Base-by-base conservation (phyloP, 805 yeast genomes). In the Ogataea minuta region DNA sequence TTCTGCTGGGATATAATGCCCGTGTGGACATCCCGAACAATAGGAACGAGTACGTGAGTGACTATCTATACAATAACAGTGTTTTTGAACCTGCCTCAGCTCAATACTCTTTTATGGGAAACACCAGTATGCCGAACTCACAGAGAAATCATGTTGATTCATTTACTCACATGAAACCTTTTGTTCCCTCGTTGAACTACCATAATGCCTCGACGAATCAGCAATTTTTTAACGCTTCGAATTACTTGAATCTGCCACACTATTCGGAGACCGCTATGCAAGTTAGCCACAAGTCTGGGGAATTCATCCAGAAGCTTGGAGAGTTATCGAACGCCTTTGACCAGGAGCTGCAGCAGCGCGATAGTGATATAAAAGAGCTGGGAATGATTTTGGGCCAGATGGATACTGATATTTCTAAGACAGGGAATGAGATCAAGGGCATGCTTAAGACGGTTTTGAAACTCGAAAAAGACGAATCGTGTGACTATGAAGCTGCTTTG, bases 191-290 rank as follows among this genome's bases (percentile, higher is more conserved):
- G n/a, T 31, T 49, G 13, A 41, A 41, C 29, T 45, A 41, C 19
- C 51, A 48, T 17, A 43, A 43, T 23, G 40, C 50, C 8, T 34
- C 43, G 4, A 16, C 40, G 14, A 40, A 31, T 25, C 53, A 51
- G 26, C 39, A 53, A 11, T 20, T 44, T n/a, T 19, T 47, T 24
- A 51, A 50, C 39, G 49, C 47, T 7, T 45, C 51, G 2, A 48
- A 45, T 25, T 53, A 47, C 25, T 37, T 56, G 20, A 43, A 54
- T 5, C 56, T 53, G 8, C 74, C 76, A 0, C 78, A 71, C 52
- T 57, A 63, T 11, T 70, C 79, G 3, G 79, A 75, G 52, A 70
- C 78, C 21, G 80, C 79, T 1, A 71, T 74, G 50, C 70, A 68
- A 32, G 77, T 76, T 5, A 66, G 71, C 23, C 80, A 75, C 46